Percentiles rank a stretch among this genome's conserved stretches.
phyloP scores from a whole-genome alignment of 2,329 filamentous ascomycete species.

The Albifimbria verrucaria region DNA sequence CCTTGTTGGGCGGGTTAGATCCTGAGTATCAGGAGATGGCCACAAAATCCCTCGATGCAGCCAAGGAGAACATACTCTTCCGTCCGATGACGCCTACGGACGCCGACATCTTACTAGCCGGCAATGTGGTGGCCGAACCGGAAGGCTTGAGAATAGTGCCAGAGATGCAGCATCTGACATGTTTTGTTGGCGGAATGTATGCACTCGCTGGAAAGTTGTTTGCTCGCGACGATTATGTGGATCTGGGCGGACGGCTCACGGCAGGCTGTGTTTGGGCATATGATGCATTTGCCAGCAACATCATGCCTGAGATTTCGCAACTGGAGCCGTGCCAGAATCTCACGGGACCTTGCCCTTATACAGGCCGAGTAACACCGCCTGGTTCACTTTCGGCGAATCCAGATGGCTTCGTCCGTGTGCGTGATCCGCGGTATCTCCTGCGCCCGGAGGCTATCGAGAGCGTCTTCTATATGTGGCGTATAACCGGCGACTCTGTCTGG shows the following conservation, averaged over 20 bases:
- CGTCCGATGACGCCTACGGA: conserved; percentile 61
- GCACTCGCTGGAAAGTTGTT: conserved; percentile 64
- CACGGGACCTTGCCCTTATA: conserved; percentile 27
- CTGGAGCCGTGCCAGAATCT: conserved; percentile 32
- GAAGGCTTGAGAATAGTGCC: conserved; percentile 24
- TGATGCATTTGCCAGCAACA: conserved; percentile 42
- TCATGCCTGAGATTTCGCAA: conserved; percentile 51
- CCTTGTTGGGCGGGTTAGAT: conserved; percentile 63
- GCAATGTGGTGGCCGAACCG: conserved; percentile 27
- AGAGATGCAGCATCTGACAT: conserved; percentile 59
- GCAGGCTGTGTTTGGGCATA: conserved; percentile 56
- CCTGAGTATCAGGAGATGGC: conserved; percentile 65
- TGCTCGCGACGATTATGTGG: conserved; percentile 40
- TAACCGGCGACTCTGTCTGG: conserved; percentile 42
- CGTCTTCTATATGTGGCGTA: conserved; percentile 48
- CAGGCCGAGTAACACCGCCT: conserved; percentile 20
- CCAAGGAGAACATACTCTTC: conserved; percentile 62
- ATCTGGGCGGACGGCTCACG: conserved; percentile 44
- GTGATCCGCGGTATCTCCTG: conserved; percentile 39
- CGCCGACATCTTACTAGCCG: conserved; percentile 59
- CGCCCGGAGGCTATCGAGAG: conserved; percentile 52
- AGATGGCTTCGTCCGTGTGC: conserved; percentile 56
- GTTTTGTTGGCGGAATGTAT: conserved; percentile 70
- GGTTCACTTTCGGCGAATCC: conserved; percentile 24
- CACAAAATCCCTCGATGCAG: conserved; percentile 56